These are phyloP conservation scores for Annulohypoxylon bovei DNA, from an alignment of 495 filamentous ascomycete species.

Conservation along the genomic window DNA sequence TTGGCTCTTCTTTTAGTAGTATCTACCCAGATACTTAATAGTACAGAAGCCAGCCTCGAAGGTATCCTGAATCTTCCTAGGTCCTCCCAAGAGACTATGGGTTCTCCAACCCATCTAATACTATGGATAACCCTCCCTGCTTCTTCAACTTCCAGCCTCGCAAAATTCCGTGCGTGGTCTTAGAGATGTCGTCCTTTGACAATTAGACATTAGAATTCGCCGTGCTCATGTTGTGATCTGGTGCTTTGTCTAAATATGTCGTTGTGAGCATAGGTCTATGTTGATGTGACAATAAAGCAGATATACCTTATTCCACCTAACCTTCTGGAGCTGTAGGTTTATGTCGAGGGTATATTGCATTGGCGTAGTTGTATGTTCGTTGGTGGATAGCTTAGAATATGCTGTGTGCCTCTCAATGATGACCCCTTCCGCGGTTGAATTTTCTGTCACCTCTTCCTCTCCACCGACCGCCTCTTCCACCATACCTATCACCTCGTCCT, in stretches of 20 bases:
- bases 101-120: not conserved
- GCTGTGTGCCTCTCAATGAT: constrained; percentile 29
- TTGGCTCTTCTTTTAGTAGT: not conserved
- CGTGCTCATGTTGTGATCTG: not conserved
- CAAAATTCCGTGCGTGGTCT: no score
- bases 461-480: constrained; percentile 46
- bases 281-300: not conserved
- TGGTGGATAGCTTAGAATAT: not conserved
- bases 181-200: not conserved
- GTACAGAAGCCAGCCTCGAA: no score
- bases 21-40: no score
- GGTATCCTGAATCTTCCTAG: constrained; percentile 12
- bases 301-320: not conserved
- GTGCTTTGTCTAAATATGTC: not conserved
- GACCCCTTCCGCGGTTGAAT: constrained; percentile 47
- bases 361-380: not conserved
- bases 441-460: constrained; percentile 49
- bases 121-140: no score
- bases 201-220: not conserved
- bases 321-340: not conserved
- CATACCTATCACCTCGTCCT: constrained; percentile 48
- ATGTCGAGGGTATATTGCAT: not conserved
- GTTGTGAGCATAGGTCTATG: not conserved
- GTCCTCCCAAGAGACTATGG: not conserved
- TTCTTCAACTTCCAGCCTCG: not conserved